Base-by-base conservation (phyloP, 345 rosid genomes). In the Erysimum cheiranthoides region DNA sequence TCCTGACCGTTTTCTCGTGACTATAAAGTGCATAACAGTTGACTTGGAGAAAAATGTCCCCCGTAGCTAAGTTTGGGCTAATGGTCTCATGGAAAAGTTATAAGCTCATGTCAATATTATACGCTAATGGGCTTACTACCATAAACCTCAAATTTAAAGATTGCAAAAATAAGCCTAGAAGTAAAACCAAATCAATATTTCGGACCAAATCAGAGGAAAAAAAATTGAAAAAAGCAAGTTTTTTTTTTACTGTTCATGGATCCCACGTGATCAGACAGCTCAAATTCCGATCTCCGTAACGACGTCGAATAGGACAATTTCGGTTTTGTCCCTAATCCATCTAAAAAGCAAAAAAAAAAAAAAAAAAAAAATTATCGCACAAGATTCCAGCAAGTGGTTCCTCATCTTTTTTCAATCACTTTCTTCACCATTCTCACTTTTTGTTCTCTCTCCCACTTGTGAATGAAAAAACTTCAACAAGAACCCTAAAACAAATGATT, bases 191-290 rank as follows among this genome's bases (percentile, higher is more conserved):
- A 27, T 31, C 1, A 34, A 64, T 46, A 14, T 13, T 67, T 49
- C 61, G 68, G 73, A 75, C 58, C 57, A 56, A 74, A 56, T 25
- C 59, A 34, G 36, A 21, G 16, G 1, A 51, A 59, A 18, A 17
- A 52, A 38, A 62, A 12, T 18, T 3, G 3, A 46, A 34, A 21
- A 18, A 18, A 52, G 3, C 10, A 35, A 31, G 16, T 21, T 21
- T 21, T 13, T 14, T 46, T 39, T 45, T 32, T 6, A 74, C 39
- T 74, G 79, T 43, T 69, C 18, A 70, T 71, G 77, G 77, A 66
- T 6, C 77, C 77, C 81, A 72, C 70, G 69, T 72, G 81, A 72
- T 51, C 35, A 67, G 73, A 71, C 73, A 78, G 77, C 81, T 71
- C 81, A 59, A 78, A 72, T 72, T 59, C 77, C 73, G 53, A 78